Base-by-base conservation (phyloP, 1,139 yeast species). In the Candida labiduridarum region DNA sequence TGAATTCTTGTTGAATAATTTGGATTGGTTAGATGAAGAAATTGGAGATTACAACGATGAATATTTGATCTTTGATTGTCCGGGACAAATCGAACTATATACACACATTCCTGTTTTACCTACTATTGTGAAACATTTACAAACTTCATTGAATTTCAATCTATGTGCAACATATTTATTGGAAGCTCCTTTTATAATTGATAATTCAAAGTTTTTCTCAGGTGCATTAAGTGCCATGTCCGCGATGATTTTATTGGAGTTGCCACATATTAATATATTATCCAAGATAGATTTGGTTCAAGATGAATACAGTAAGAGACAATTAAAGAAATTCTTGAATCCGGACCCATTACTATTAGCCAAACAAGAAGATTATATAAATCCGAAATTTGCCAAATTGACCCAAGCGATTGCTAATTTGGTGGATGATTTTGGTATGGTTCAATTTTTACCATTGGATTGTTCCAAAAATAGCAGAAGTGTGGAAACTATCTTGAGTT, bases 351-450 rank as follows among this genome's bases (percentile, higher is more conserved):
- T 89, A 55, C 67, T 95, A 56, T 59, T 68, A 44, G 82, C 82
- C 11, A 59, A 67, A 48, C 63, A 69, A 45, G 69, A 71, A 47
- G 69, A 71, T 46, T 63, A 76, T 71, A 59, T 65, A 42, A 94
- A 91, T 66, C 96, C 96, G 33, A 85, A 80, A 61, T 94, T 84
- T 62, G 80, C 85, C 41, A 82, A 77, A 54, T 78, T 94, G 53
- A 94, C 90, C 65, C 81, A 81, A 59, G 80, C 94, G 29, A 91
- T 94, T 58, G 97, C 97, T 0, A 84, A 87, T 56, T 75, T 94
- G 59, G 92, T 89, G 34, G 98, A 95, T 65, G 99, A 95, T 64
- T 94, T 94, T 67, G 98, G 99, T 8, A 94, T 94, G 99, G 98
- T 94, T 3, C 98, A 94, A 64, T 94, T 91, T 63, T 72, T 94